Percentiles rank a stretch among this genome's conserved stretches.
These are phyloP conservation scores for Geotrichum bryndzae DNA, from an alignment of 1,139 yeast genomes.

Conservation along the genomic window DNA sequence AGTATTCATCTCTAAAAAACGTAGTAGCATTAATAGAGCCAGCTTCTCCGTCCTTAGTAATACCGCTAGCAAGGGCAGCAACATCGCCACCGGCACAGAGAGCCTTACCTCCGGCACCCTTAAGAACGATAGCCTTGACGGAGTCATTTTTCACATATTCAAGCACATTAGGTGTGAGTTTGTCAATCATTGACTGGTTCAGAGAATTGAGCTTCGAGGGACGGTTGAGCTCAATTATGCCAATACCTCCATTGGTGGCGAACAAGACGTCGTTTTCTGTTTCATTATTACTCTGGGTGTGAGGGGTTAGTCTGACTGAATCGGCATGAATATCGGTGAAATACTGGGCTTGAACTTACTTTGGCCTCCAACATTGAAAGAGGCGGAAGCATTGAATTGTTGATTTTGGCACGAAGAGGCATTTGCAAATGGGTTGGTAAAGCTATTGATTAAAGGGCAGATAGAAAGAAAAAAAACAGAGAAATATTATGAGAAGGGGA, in stretches of 20 bases:
- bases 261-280: slow-evolving; percentile 53
- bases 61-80: slow-evolving; percentile 55
- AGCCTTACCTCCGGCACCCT: slow-evolving; percentile 52
- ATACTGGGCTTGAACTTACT: not conserved
- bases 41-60: slow-evolving; percentile 40
- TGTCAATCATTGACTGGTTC: slow-evolving; percentile 68
- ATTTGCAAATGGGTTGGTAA: slow-evolving; percentile 12
- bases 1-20: slow-evolving; percentile 77
- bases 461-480: not conserved
- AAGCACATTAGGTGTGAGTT: slow-evolving; percentile 65
- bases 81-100: slow-evolving; percentile 87
- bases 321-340: not conserved
- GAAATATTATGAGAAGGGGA: not conserved
- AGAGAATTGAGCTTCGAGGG: slow-evolving; percentile 81
- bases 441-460: not conserved
- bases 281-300: slow-evolving; percentile 14
- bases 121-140: slow-evolving; percentile 61
- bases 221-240: slow-evolving; percentile 72
- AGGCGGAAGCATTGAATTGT: slow-evolving; percentile 19
- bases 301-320: not conserved
- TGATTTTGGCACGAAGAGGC: slow-evolving; percentile 29
- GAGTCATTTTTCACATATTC: slow-evolving; percentile 69
- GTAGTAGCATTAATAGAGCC: slow-evolving; percentile 44
- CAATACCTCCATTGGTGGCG: slow-evolving; percentile 56
- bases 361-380: slow-evolving; percentile 6